A percentile compares a stretch with the other conserved stretches of the same genome.
Conservation (phyloP, 179 eudicot genomes). For the Nepenthes alata region DNA sequence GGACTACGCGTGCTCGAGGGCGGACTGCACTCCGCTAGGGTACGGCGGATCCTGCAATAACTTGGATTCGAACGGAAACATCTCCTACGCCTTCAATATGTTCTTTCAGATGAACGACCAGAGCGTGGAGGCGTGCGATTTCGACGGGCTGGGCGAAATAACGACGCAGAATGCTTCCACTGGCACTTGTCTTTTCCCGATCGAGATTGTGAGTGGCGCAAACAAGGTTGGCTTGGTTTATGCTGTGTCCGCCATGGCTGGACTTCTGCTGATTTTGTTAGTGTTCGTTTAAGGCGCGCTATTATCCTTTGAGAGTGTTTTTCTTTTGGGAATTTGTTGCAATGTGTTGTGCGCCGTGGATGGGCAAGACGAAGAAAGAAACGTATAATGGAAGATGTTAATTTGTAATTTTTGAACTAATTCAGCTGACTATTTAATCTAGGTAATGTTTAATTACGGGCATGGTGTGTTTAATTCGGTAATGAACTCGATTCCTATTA, state of each 20-base stretch:
- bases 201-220: constrained; percentile 24
- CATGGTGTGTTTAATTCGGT: too few relatives aligned
- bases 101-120: constrained; percentile 56
- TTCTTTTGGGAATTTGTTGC: too few relatives aligned
- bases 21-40: constrained; percentile 48
- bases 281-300: constrained; percentile 12
- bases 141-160: constrained; percentile 36
- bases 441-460: too few relatives aligned
- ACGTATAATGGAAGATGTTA: too few relatives aligned
- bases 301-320: too few relatives aligned
- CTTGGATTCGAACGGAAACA: constrained; percentile 21
- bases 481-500: too few relatives aligned
- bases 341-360: too few relatives aligned
- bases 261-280: constrained; percentile 11
- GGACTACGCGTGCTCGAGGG: constrained; percentile 34
- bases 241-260: constrained; percentile 3
- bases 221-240: constrained; percentile 7
- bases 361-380: too few relatives aligned
- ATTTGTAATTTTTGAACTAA: too few relatives aligned
- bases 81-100: constrained; percentile 57
- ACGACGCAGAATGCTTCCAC: constrained; percentile 26
- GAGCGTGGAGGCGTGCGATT: constrained; percentile 42
- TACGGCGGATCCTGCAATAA: constrained; percentile 40
- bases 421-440: too few relatives aligned
- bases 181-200: constrained; percentile 43